Conservation (phyloP, 2,329 filamentous ascomycete genomes). For the Alternaria conjuncta region DNA sequence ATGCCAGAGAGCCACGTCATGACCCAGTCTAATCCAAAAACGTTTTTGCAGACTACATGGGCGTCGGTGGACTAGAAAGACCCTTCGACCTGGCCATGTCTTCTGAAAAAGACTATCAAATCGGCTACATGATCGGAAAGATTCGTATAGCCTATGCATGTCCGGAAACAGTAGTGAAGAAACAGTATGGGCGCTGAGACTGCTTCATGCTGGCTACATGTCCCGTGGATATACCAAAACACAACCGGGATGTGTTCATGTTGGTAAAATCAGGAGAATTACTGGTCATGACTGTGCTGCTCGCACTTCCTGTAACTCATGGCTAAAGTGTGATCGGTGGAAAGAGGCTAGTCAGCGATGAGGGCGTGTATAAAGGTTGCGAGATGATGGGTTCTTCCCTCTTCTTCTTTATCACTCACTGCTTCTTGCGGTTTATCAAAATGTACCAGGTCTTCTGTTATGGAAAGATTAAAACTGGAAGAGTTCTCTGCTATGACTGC, state of each 20-base stretch:
- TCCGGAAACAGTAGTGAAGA: not conserved
- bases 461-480: not conserved
- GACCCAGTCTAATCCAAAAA: not conserved
- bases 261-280: not conserved
- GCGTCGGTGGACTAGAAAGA: not conserved
- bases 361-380: not conserved
- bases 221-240: not conserved
- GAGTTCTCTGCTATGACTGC: not conserved
- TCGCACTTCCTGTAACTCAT: not conserved
- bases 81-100: fast-evolving
- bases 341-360: not conserved
- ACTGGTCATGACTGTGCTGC: not conserved
- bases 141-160: fast-evolving
- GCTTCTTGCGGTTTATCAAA: not conserved
- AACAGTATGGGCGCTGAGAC: fast-evolving
- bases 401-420: not conserved
- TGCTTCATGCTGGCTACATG: no score
- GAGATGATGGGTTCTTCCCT: fast-evolving
- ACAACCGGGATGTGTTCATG: not conserved
- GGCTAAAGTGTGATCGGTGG: not conserved
- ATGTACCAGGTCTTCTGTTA: no score
- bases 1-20: not conserved
- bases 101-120: fast-evolving
- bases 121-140: not conserved
- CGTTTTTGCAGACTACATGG: not conserved